Evolutionary conservation across 2,329 filamentous ascomycete species (phyloP).

Genomic region (Exutisphaerella laricina): DNA sequence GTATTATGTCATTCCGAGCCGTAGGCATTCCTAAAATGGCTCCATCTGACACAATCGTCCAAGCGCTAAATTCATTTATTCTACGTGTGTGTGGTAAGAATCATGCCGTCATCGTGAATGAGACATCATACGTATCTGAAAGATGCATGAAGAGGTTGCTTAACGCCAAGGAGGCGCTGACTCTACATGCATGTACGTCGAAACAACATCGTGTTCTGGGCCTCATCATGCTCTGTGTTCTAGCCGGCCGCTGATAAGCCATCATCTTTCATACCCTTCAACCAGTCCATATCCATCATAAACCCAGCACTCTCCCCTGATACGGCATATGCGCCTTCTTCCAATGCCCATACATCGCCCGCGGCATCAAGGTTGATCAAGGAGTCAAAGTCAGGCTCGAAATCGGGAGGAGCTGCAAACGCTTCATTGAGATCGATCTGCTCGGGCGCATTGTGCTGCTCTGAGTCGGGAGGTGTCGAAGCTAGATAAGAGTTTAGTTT

Average conservation of each 20-base stretch:
- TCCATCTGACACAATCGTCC: too few relatives aligned
- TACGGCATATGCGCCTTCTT: slow-evolving; percentile 33
- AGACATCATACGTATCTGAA: neutral
- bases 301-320: slow-evolving; percentile 31
- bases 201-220: too few relatives aligned
- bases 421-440: slow-evolving; percentile 1
- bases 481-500: slow-evolving; percentile 47
- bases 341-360: slow-evolving; percentile 31
- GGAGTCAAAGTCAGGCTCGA: slow-evolving; percentile 35
- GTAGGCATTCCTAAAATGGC: too few relatives aligned
- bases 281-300: slow-evolving; percentile 33
- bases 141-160: too few relatives aligned
- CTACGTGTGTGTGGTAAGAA: too few relatives aligned
- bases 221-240: neutral
- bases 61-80: too few relatives aligned
- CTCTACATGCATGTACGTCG: neutral
- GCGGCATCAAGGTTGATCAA: slow-evolving; percentile 35
- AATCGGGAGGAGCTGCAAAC: slow-evolving; percentile 13
- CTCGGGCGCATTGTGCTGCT: slow-evolving; percentile 17
- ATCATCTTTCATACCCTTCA: slow-evolving; percentile 31
- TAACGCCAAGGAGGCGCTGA: neutral
- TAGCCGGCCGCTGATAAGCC: slow-evolving; percentile 12
- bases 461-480: slow-evolving; percentile 44
- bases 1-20: too few relatives aligned
- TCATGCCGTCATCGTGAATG: neutral